phyloP scores from a whole-genome alignment of 108 stramenopile genomes.

The Nitzschia putrida region DNA sequence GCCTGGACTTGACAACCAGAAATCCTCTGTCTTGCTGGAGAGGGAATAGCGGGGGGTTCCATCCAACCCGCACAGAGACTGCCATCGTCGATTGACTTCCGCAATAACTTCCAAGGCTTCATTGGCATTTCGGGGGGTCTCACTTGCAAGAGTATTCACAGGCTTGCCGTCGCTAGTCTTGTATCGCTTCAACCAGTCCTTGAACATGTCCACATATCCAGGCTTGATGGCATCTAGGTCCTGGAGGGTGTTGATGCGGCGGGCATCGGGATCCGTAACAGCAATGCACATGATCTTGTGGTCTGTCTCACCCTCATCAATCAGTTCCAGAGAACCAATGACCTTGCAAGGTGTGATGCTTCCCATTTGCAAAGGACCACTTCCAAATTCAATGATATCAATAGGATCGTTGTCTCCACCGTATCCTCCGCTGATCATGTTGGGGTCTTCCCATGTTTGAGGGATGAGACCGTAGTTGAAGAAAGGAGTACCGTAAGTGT shows the following conservation, averaged over 20 bases:
- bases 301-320: conserved; percentile 98
- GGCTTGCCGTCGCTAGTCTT: conserved; percentile 97
- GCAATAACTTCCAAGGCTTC: conserved; percentile 78
- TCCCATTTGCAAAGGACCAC: conserved; percentile 84
- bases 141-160: conserved; percentile 86
- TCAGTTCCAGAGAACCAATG: conserved; percentile 92
- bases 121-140: conserved; percentile 61
- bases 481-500: conserved; percentile 95
- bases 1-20: conserved; percentile 75
- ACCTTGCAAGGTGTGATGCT: conserved; percentile 89
- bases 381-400: conserved; percentile 96
- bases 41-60: conserved; percentile 47
- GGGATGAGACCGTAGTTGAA: conserved; percentile 98
- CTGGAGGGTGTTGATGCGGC: conserved; percentile 62
- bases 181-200: conserved; percentile 95
- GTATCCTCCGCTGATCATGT: conserved; percentile 55
- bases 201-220: conserved; percentile 74
- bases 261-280: conserved; percentile 69
- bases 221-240: conserved; percentile 88
- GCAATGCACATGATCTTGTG: conserved; percentile 95
- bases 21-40: conserved; percentile 51
- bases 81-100: conserved; percentile 82
- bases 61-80: conserved; percentile 76
- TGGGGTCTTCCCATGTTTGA: conserved; percentile 98
- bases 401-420: conserved; percentile 99